A percentile compares a stretch with the other conserved stretches of the same genome.
Conservation (phyloP, 352 stramenopile species). For the Phytopythium cucurbitacearum region DNA sequence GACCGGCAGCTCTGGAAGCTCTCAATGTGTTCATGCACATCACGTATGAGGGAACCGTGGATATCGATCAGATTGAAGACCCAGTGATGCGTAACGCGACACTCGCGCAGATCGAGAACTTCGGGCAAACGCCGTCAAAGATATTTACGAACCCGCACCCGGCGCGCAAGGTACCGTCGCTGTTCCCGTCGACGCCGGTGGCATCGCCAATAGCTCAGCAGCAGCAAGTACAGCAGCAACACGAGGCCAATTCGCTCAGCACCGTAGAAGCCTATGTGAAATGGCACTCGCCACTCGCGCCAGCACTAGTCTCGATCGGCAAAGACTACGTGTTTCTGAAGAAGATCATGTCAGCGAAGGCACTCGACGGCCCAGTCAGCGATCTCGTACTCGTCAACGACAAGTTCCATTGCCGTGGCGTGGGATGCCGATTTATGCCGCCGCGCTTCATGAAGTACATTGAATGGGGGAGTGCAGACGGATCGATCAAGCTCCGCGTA, state of each 20-base stretch:
- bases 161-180: slow-evolving; percentile 41
- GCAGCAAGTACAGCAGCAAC: slow-evolving; percentile 26
- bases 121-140: slow-evolving; percentile 83
- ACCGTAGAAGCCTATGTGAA: slow-evolving; percentile 72
- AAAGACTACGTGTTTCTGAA: slow-evolving; percentile 79
- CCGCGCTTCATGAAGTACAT: slow-evolving; percentile 73
- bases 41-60: slow-evolving; percentile 77
- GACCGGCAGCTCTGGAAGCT: slow-evolving; percentile 85
- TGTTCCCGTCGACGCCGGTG: slow-evolving; percentile 8
- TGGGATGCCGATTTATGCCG: slow-evolving; percentile 51
- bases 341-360: slow-evolving; percentile 30
- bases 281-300: slow-evolving; percentile 67
- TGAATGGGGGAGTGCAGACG: slow-evolving; percentile 49
- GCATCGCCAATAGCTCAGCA: not conserved
- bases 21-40: slow-evolving; percentile 93
- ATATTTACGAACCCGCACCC: slow-evolving; percentile 71
- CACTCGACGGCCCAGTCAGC: slow-evolving; percentile 36
- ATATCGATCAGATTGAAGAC: slow-evolving; percentile 83
- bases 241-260: slow-evolving; percentile 51
- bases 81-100: slow-evolving; percentile 90
- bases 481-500: slow-evolving; percentile 60
- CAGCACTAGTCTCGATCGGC: slow-evolving; percentile 61
- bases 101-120: slow-evolving; percentile 89
- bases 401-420: slow-evolving; percentile 50
- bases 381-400: slow-evolving; percentile 57